phyloP scores from a whole-genome alignment of 352 stramenopile genomes.

The Globisporangium uncinulatum region DNA sequence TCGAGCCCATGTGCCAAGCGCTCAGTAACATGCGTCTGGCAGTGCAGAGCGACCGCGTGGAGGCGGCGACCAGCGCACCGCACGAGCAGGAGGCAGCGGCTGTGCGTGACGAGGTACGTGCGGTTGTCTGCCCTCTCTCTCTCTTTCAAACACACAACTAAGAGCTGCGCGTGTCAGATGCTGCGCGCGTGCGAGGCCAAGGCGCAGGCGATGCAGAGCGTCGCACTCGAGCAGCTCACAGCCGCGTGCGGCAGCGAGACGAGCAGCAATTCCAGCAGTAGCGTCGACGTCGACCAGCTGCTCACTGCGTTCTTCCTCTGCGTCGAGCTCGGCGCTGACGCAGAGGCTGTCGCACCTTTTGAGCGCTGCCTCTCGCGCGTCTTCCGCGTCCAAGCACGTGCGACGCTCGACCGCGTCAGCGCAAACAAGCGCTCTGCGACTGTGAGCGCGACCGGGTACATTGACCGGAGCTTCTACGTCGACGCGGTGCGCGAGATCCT shows the following conservation, averaged over 20 bases:
- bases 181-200: conserved; percentile 69
- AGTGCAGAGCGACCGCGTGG: conserved; percentile 21
- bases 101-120: conserved; percentile 56
- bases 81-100: conserved; percentile 16
- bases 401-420: conserved; percentile 45
- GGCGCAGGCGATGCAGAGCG: conserved; percentile 31
- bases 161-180: conserved; percentile 30
- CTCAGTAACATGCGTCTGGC: conserved; percentile 49
- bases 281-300: conserved; percentile 39
- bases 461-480: conserved; percentile 79
- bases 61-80: conserved; percentile 7
- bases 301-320: conserved; percentile 53
- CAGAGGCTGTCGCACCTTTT: conserved; percentile 26
- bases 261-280: conserved; percentile 3
- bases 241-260: conserved; percentile 24
- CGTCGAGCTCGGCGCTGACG: conserved; percentile 28
- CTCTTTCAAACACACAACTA: too few relatives aligned
- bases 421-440: conserved; percentile 43
- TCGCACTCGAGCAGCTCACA: conserved; percentile 38
- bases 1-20: conserved; percentile 60
- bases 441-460: conserved; percentile 80
- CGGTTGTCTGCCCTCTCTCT: too few relatives aligned
- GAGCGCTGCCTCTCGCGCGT: conserved; percentile 37
- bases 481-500: conserved; percentile 67
- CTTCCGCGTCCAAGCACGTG: conserved; percentile 47